Base-by-base conservation (phyloP, 208 protist genomes). In the Acanthamoeba quina region DNA sequence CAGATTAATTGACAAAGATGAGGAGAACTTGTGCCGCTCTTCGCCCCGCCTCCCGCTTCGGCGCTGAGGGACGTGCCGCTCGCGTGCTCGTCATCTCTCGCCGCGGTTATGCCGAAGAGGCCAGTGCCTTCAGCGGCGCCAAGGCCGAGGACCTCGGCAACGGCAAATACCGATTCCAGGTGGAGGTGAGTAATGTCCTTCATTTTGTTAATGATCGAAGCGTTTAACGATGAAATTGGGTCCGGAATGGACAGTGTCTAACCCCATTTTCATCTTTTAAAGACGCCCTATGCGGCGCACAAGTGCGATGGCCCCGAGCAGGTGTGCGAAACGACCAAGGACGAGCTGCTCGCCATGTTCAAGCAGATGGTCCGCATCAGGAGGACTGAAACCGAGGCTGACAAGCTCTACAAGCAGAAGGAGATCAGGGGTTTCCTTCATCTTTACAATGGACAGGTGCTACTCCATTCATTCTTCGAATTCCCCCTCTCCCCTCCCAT, bases 371-470 rank as follows among this genome's bases (percentile, higher is more conserved):
- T 98, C 80, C 95, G 96, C 56, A 98, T 99, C 92, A 98, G 99
- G 89, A 98, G 98, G 86, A 98, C 99, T 96, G 99, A 99, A 96
- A 97, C 97, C 21, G 97, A 97, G 82, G 97, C 97, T 76, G 98
- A 99, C 95, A 97, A 98, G 94, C 98, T 98, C 86, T 99, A 99
- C 97, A 99, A 99, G 96, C 96, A 90, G 60, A 97, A 97, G 90
- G 80, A 95, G n/a, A 99, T 99, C 93, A 97, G 98, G 83, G 99
- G 99, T 91, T 99, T 99, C 96, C 99, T 98, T 97, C 99, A 99
- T 95, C 97, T 99, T 34, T 99, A 99, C 97, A 99, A 98, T 97
- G 99, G 99, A 52, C 99, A 99, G 94, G 95, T 97, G 91, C 34
- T 11, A 44, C n/a, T 24, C 15, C 64, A 7, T 6, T 44, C 64